These are phyloP conservation scores for Alnus glutinosa DNA, from an alignment of 306 rosid genomes.

Conservation along the genomic window DNA sequence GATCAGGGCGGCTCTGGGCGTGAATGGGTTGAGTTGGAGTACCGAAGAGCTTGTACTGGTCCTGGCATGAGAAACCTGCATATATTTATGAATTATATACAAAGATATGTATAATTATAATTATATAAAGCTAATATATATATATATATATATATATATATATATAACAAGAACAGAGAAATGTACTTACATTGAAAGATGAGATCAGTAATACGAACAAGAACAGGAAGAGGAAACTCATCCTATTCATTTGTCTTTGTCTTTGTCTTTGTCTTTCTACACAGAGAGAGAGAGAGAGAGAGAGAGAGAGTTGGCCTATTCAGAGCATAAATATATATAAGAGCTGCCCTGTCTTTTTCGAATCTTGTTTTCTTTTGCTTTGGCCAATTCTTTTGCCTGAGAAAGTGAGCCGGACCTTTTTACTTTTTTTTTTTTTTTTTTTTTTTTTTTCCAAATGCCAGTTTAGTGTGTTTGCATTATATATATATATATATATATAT, in stretches of 20 bases:
- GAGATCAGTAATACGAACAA: conserved; percentile 48
- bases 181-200: conserved; percentile 45
- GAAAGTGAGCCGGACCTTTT: background rate
- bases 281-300: background rate
- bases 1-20: conserved; percentile 64
- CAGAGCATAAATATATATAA: background rate
- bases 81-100: background rate
- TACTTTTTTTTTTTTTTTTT: too few species aligned
- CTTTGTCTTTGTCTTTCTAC: too few species aligned
- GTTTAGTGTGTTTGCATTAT: background rate
- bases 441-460: background rate
- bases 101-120: too few species aligned
- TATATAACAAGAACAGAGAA: background rate
- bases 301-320: background rate
- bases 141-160: too few species aligned
- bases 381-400: background rate
- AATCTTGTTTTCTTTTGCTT: background rate
- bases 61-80: conserved; percentile 48
- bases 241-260: conserved; percentile 4
- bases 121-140: too few species aligned
- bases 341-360: background rate
- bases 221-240: conserved; percentile 39
- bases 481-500: too few species aligned
- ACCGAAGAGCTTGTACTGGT: background rate
- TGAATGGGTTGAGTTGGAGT: conserved; percentile 55